Evolutionary conservation across 345 rosid genomes (phyloP).

Genomic region (Melastoma malabathricum): DNA sequence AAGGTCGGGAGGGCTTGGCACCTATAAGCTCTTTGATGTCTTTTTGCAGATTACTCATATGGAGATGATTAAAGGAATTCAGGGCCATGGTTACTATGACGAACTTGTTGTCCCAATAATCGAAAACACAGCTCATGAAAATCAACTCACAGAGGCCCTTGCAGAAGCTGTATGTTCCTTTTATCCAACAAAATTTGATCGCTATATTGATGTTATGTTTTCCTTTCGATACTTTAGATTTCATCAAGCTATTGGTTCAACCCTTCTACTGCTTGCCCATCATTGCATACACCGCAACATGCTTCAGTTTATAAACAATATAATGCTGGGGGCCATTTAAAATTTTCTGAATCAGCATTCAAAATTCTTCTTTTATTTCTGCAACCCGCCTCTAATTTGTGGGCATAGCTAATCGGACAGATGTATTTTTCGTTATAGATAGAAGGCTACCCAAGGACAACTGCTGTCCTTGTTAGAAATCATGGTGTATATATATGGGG

Average conservation of each 20-base stretch:
- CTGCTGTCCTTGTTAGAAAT: conserved; percentile 93
- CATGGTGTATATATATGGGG: conserved; percentile 95
- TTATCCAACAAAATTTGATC: not conserved
- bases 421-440: conserved; percentile 27
- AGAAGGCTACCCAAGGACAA: conserved; percentile 79
- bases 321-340: too few relatives aligned
- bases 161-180: conserved; percentile 59
- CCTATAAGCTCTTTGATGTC: not conserved
- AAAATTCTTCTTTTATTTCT: too few relatives aligned
- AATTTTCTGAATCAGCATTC: too few relatives aligned
- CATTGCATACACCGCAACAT: too few relatives aligned
- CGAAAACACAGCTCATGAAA: conserved; percentile 88
- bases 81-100: conserved; percentile 93
- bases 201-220: too few relatives aligned
- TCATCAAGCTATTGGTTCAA: too few relatives aligned
- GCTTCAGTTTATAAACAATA: too few relatives aligned
- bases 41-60: conserved; percentile 71
- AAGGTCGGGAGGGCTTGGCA: too few relatives aligned
- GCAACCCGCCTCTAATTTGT: too few relatives aligned
- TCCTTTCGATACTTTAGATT: too few relatives aligned
- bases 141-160: conserved; percentile 83
- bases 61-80: conserved; percentile 99
- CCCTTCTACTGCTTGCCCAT: too few relatives aligned
- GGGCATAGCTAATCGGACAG: too few relatives aligned
- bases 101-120: conserved; percentile 92